Evolutionary conservation across 345 rosid genomes (phyloP).

Genomic region (Draba incana): DNA sequence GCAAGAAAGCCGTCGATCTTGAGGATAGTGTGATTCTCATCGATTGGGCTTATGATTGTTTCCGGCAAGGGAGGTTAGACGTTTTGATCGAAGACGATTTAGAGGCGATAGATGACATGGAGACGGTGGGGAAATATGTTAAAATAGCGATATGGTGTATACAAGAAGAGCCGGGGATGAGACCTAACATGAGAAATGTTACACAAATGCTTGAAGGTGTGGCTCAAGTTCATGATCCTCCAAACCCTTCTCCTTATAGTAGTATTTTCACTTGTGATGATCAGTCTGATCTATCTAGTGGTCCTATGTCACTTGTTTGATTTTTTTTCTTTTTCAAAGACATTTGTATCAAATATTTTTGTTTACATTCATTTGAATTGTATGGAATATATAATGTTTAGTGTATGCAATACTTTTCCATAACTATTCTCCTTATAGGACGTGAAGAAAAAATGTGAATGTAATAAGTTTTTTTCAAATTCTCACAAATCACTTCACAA

Average conservation of each 20-base stretch:
- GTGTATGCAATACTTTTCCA: too few species aligned
- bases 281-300: constrained; percentile 8
- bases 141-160: constrained; percentile 64
- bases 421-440: too few species aligned
- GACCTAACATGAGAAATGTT: constrained; percentile 54
- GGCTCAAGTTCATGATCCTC: constrained; percentile 41
- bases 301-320: constrained; percentile 12
- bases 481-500: too few species aligned
- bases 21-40: constrained; percentile 27
- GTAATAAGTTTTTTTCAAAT: too few species aligned
- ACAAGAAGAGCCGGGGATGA: constrained; percentile 52
- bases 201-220: constrained; percentile 50
- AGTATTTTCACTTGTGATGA: background rate
- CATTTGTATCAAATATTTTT: background rate
- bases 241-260: constrained; percentile 28
- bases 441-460: too few species aligned
- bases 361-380: too few species aligned
- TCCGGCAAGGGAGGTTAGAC: constrained; percentile 30
- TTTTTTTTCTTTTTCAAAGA: background rate
- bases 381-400: too few species aligned
- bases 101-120: constrained; percentile 46
- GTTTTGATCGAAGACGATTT: constrained; percentile 43
- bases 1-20: constrained; percentile 40
- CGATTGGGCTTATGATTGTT: constrained; percentile 59
- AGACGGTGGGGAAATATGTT: constrained; percentile 47